Base-by-base conservation (phyloP, 2,329 filamentous ascomycete species). In the Exophiala mesophila region DNA sequence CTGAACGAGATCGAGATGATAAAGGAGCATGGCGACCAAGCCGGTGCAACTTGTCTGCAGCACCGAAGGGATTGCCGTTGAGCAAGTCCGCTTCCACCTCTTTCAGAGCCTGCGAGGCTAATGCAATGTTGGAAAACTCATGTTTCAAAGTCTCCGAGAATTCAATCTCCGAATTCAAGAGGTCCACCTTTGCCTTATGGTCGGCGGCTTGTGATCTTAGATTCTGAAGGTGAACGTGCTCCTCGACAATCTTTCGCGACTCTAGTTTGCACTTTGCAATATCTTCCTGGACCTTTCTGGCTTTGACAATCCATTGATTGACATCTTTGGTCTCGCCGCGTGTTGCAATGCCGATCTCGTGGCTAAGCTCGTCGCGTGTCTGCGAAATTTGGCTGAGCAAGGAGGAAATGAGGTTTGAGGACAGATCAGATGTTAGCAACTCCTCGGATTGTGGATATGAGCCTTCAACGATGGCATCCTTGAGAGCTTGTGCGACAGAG, bases 301-400 rank as follows among this genome's bases (percentile, higher is more conserved):
- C 88, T 62, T 92, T 87, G 38, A 74, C 69, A 43, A 94, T 85
- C 90, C 90, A 97, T 38, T 82, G 77, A 59, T 88, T 84, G 37
- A 95, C 83, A 57, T 94, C 84, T 28, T 82, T 77, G 43, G 82
- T 84, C 13, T 81, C 84, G 53, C 88, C 80, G 58, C 80, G 77
- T 63, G 89, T 94, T 49, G 92, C 78, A 16, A 70, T 64, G 52
- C 82, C 83, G 45, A 97, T 83, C 56, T 94, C 82, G 70, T 73
- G 50, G 69, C 66, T 17, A 65, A 64, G 33, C 79, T 67, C 31
- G 68, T 65, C 44, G 70, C 63, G 47, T 12, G 73, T 74, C 48
- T 70, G 66, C 7, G 66, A 62, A 32, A 82, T 67, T 21, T 70
- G 64, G 39, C 69, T 62, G 55, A 77, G 60, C 40, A 78, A 66